phyloP scores from a whole-genome alignment of 768 basidiomycete genomes.

The Tephrocybe rancida region DNA sequence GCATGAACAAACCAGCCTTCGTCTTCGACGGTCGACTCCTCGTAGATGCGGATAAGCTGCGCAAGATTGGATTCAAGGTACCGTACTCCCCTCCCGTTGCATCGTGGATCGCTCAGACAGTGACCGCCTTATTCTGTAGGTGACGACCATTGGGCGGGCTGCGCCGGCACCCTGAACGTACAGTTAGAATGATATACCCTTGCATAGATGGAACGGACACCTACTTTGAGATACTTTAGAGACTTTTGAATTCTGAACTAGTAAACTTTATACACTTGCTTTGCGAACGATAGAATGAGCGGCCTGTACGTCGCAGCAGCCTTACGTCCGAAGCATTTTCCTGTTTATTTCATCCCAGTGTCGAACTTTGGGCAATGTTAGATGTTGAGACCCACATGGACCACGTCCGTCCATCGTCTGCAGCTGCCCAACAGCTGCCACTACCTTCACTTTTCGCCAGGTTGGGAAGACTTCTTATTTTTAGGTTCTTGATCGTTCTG shows the following conservation, averaged over 20 bases:
- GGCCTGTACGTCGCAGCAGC: no score
- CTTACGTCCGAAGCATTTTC: no score
- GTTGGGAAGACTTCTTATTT: no score
- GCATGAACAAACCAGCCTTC: slow-evolving; percentile 98
- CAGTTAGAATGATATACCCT: slow-evolving; percentile 13
- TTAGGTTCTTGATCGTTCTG: no score
- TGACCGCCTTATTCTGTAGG: slow-evolving; percentile 33
- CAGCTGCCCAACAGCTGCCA: no score
- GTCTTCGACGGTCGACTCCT: slow-evolving; percentile 93
- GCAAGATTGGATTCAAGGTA: slow-evolving; percentile 89
- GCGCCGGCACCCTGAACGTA: slow-evolving; percentile 1
- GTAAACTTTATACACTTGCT: background rate
- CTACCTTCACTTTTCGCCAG: no score
- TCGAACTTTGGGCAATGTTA: no score
- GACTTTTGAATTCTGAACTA: background rate
- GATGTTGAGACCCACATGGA: no score
- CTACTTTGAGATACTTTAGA: slow-evolving; percentile 10
- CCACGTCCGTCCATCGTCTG: no score
- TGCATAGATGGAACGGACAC: slow-evolving; percentile 10
- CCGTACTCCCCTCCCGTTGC: slow-evolving; percentile 18
- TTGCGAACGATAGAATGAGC: no score
- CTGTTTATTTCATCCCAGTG: no score
- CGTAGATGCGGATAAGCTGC: slow-evolving; percentile 78
- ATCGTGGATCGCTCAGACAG: background rate
- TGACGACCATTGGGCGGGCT: slow-evolving; percentile 59